These are phyloP conservation scores for Pelargonium myrrhifolium DNA, from an alignment of 441 rosid species.

Conservation along the genomic window DNA sequence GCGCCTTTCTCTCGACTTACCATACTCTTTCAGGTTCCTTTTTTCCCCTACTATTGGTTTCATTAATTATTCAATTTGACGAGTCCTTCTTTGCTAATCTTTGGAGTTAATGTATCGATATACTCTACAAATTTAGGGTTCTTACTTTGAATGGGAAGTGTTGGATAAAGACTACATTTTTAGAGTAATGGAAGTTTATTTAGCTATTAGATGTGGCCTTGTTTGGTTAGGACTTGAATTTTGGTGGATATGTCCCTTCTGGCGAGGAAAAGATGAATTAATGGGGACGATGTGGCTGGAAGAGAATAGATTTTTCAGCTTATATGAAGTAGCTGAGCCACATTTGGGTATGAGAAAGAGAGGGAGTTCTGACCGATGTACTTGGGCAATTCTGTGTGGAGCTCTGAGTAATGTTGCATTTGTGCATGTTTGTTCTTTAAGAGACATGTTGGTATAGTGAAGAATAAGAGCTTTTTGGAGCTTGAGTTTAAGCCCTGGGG, in stretches of 20 bases:
- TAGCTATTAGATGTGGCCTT: background rate
- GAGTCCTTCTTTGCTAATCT: background rate
- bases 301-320: no score
- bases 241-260: no score
- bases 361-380: no score
- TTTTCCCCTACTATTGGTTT: background rate
- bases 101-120: background rate
- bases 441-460: background rate
- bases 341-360: no score
- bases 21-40: conserved; percentile 76
- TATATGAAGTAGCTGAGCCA: no score
- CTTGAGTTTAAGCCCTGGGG: background rate
- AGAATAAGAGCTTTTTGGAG: background rate
- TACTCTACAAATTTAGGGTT: background rate
- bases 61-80: background rate
- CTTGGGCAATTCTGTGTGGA: no score
- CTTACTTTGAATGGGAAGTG: background rate
- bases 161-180: background rate
- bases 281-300: no score
- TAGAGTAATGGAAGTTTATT: background rate
- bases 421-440: background rate
- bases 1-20: conserved; percentile 93
- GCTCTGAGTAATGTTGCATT: no score
- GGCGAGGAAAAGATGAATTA: no score
- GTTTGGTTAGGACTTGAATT: no score